These are phyloP conservation scores for Nothomitra cinnamomea DNA, from an alignment of 2,329 filamentous ascomycete species.

Conservation along the genomic window DNA sequence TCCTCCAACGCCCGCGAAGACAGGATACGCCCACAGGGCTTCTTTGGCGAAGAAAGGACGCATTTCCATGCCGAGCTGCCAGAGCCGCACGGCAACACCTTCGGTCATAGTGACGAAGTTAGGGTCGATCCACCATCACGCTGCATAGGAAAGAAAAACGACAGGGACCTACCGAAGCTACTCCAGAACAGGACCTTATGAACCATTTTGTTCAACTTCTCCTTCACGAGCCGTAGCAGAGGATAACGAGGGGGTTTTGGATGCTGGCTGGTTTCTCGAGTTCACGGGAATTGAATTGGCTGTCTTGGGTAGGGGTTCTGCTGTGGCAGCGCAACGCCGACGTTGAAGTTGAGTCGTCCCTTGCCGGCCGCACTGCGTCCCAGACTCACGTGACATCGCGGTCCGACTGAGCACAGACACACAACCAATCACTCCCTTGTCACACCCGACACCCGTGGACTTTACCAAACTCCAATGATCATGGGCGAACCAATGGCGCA, in stretches of 20 bases:
- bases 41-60: conserved; percentile 76
- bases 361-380: too few relatives aligned
- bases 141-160: conserved; percentile 6
- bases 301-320: too few relatives aligned
- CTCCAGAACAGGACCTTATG: conserved; percentile 53
- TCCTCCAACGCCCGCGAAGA: conserved; percentile 71
- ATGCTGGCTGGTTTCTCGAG: too few relatives aligned
- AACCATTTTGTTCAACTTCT: conserved; percentile 20
- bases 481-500: background rate
- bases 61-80: conserved; percentile 98
- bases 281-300: too few relatives aligned
- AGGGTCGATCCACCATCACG: conserved; percentile 8
- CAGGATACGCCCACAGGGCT: conserved; percentile 79
- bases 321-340: too few relatives aligned
- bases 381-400: too few relatives aligned
- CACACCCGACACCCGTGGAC: background rate
- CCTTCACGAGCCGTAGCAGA: too few relatives aligned
- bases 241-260: too few relatives aligned
- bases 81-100: conserved; percentile 86
- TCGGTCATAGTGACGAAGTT: conserved; percentile 5
- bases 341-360: too few relatives aligned
- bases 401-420: background rate
- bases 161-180: conserved; percentile 62
- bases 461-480: background rate
- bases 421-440: background rate